Percentiles rank a stretch among this genome's conserved stretches.
These are phyloP conservation scores for Mortierella claussenii DNA, from an alignment of 192 early-diverging fungal genomes.

Conservation along the genomic window DNA sequence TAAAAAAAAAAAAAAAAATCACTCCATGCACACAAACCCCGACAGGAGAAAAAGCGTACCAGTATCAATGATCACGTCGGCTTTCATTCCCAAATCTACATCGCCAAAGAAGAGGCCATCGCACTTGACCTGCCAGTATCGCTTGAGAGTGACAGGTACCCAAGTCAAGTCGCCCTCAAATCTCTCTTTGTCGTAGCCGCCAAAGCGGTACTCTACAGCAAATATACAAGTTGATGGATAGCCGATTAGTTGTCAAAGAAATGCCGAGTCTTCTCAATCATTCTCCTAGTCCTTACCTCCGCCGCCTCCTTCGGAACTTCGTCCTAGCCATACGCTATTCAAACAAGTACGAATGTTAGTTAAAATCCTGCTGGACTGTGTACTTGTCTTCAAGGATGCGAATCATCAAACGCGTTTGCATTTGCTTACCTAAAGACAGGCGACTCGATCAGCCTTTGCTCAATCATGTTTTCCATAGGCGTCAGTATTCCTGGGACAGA, in stretches of 20 bases:
- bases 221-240: background rate
- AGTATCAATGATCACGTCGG: constrained; percentile 61
- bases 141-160: constrained; percentile 58
- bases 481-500: constrained; percentile 56
- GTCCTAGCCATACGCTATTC: constrained; percentile 68
- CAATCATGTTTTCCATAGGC: constrained; percentile 68
- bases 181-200: constrained; percentile 54
- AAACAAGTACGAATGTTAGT: too few species aligned
- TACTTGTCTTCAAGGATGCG: too few species aligned
- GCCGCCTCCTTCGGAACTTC: constrained; percentile 53
- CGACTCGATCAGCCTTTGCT: constrained; percentile 62
- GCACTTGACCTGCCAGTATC: constrained; percentile 67
- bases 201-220: constrained; percentile 58
- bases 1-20: too few species aligned
- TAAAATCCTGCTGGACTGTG: too few species aligned
- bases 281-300: constrained; percentile 46
- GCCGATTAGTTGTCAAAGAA: too few species aligned
- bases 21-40: too few species aligned
- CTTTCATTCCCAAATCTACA: constrained; percentile 13
- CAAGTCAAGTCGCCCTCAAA: constrained; percentile 57
- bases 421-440: constrained; percentile 59
- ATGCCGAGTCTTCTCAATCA: background rate
- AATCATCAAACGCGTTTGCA: too few species aligned
- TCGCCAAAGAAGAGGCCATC: constrained; percentile 46
- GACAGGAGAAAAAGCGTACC: too few species aligned